phyloP scores from a whole-genome alignment of 768 basidiomycete genomes.

The Russula sp. region DNA sequence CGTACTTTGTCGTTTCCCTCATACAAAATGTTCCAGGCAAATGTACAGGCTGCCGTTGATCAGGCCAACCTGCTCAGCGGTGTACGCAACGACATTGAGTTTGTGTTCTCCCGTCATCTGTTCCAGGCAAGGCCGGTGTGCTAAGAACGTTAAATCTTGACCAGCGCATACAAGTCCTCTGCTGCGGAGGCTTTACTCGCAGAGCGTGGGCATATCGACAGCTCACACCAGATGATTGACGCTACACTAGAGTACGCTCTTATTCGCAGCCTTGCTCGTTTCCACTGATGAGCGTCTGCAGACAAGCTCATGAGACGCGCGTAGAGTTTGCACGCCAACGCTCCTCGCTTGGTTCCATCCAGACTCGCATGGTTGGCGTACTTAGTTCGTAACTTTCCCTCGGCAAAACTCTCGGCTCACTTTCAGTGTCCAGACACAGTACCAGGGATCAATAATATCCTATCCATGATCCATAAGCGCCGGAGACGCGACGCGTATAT shows the following conservation, averaged over 20 bases:
- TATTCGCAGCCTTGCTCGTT: neutral
- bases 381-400: conserved; percentile 45
- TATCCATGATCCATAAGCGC: conserved; percentile 89
- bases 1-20: neutral
- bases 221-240: conserved; percentile 92
- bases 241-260: conserved; percentile 72
- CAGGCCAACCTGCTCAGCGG: conserved; percentile 84
- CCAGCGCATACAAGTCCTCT: conserved; percentile 86
- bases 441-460: conserved; percentile 89
- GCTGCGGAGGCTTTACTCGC: conserved; percentile 80
- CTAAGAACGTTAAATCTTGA: neutral
- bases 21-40: conserved; percentile 42
- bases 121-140: neutral
- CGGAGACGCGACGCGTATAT: conserved; percentile 87
- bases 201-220: conserved; percentile 87
- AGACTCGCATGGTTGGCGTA: conserved; percentile 76
- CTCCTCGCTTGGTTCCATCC: conserved; percentile 66
- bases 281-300: conserved; percentile 30
- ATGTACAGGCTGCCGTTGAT: conserved; percentile 77
- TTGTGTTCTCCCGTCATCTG: conserved; percentile 27
- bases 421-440: conserved; percentile 55
- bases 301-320: conserved; percentile 96
- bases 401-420: neutral
- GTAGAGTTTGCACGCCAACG: conserved; percentile 87
- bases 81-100: conserved; percentile 97